A percentile compares a stretch with the other conserved stretches of the same genome.
Conservation (phyloP, 805 yeast species). For the Saccharomycopsis sp. region DNA sequence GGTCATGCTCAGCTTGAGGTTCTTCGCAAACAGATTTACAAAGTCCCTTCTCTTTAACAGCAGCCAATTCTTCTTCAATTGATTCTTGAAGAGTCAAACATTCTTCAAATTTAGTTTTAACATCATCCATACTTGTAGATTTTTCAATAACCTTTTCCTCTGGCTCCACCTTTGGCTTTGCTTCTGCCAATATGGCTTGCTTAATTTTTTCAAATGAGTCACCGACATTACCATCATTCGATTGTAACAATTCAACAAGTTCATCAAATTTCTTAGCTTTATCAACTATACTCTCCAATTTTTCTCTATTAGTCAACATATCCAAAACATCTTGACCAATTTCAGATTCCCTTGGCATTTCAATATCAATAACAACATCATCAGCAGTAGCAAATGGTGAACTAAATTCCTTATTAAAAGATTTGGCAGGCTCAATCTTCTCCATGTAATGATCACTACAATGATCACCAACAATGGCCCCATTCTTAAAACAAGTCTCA, state of each 20-base stretch:
- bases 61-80: background rate
- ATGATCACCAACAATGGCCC: background rate
- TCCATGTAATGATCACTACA: slow-evolving; percentile 6
- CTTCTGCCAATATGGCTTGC: background rate
- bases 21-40: background rate
- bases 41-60: background rate
- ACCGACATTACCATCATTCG: background rate
- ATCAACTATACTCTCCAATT: background rate
- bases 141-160: background rate
- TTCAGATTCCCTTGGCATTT: background rate
- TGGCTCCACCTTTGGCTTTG: background rate
- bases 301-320: background rate
- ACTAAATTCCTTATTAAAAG: background rate
- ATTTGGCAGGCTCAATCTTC: background rate
- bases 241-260: background rate
- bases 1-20: background rate
- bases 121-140: too few relatives aligned
- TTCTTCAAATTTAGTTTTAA: too few relatives aligned
- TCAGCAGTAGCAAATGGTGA: background rate
- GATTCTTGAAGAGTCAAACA: too few relatives aligned
- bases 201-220: background rate
- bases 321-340: background rate
- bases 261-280: slow-evolving; percentile 2
- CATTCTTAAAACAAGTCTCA: slow-evolving; percentile 3
- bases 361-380: slow-evolving; percentile 4